Conservation (phyloP, 1,139 yeast species). For the Hanseniaspora sp. region DNA sequence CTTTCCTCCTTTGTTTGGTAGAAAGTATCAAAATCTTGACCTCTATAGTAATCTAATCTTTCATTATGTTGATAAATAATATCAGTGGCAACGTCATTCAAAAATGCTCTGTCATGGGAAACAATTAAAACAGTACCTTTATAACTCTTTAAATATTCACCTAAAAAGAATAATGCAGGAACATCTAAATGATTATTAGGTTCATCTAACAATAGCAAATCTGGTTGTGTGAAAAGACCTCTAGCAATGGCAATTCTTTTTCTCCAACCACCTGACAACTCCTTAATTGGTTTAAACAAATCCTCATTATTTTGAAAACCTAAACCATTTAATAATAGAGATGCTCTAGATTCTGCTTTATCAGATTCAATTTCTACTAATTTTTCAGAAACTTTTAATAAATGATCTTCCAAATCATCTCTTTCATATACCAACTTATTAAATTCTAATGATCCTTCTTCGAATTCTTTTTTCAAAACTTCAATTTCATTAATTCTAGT, state of each 20-base stretch:
- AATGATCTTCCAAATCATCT: constrained; percentile 67
- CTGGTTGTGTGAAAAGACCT: constrained; percentile 95
- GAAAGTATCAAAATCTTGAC: constrained; percentile 85
- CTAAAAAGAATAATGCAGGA: constrained; percentile 89
- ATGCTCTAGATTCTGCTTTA: constrained; percentile 95
- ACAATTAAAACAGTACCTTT: constrained; percentile 90
- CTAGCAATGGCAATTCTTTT: constrained; percentile 97
- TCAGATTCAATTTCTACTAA: constrained; percentile 89
- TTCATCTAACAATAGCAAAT: constrained; percentile 82
- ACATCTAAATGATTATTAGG: constrained; percentile 99
- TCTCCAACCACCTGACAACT: constrained; percentile 99
- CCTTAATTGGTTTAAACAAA: constrained; percentile 69
- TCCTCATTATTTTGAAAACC: constrained; percentile 79
- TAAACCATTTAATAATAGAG: constrained; percentile 81
- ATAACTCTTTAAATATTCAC: constrained; percentile 77
- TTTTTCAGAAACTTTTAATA: constrained; percentile 70
- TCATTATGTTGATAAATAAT: constrained; percentile 96
- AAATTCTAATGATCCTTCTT: constrained; percentile 71
- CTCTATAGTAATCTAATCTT: constrained; percentile 89
- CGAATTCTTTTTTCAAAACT: constrained; percentile 54
- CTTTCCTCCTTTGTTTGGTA: constrained; percentile 92
- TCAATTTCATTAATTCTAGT: constrained; percentile 70
- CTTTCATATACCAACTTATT: constrained; percentile 80
- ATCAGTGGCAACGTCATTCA: constrained; percentile 96
- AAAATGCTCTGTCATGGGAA: constrained; percentile 93